Percentiles rank a stretch among this genome's conserved stretches.
phyloP scores from a whole-genome alignment of 495 filamentous ascomycete species.

The Darksidea phi region DNA sequence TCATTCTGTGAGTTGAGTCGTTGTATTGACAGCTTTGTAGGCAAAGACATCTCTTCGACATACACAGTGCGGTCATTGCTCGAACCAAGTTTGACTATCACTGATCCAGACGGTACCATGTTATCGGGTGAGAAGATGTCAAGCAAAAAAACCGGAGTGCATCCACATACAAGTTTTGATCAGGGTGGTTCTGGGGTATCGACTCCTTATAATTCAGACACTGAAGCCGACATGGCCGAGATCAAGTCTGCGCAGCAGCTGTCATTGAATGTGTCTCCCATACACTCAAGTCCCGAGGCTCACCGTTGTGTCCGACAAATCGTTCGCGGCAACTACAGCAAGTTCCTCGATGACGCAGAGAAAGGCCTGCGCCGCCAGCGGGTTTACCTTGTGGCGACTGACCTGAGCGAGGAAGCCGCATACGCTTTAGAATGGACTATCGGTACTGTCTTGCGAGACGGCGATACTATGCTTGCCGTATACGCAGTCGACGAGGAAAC shows the following conservation, averaged over 20 bases:
- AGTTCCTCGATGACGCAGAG: conserved; percentile 71
- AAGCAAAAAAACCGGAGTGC: conserved; percentile 64
- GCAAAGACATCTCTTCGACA: conserved; percentile 42
- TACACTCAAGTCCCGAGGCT: conserved; percentile 69
- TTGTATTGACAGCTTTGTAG: conserved; percentile 39
- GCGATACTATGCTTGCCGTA: conserved; percentile 88
- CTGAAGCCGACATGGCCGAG: conserved; percentile 78
- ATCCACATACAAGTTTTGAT: conserved; percentile 81
- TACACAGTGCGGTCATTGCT: conserved; percentile 58
- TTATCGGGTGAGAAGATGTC: conserved; percentile 50
- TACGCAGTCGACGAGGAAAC: conserved; percentile 87
- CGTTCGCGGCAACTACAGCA: conserved; percentile 77
- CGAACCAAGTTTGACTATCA: conserved; percentile 63
- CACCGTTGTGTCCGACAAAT: conserved; percentile 84
- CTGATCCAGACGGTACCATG: conserved; percentile 52
- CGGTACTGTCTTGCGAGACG: conserved; percentile 89
- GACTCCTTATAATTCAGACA: conserved; percentile 81
- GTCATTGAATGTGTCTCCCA: conserved; percentile 71
- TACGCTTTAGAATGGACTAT: conserved; percentile 97
- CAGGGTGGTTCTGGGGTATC: conserved; percentile 62
- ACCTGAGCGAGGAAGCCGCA: conserved; percentile 87
- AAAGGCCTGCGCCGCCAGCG: conserved; percentile 70
- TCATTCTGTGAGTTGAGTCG: neutral
- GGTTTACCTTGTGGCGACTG: conserved; percentile 89
- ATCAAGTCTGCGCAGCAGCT: conserved; percentile 84